phyloP scores from a whole-genome alignment of 306 rosid species.

The Alnus glutinosa region DNA sequence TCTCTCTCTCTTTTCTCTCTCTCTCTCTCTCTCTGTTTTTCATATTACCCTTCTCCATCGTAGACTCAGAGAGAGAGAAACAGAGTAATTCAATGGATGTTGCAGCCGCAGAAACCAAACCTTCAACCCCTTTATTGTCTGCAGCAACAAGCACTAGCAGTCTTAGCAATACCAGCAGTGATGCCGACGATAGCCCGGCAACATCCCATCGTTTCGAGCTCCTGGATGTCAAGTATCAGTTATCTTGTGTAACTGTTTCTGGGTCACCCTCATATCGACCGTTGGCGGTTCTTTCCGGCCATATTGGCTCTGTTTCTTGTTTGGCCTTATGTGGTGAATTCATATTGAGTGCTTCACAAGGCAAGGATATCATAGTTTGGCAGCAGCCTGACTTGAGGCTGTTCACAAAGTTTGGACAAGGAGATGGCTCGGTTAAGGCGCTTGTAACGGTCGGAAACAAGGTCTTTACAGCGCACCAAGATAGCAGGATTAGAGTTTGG shows the following conservation, averaged over 20 bases:
- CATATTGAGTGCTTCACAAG: slow-evolving; percentile 85
- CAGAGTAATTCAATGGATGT: slow-evolving; percentile 24
- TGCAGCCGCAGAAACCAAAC: slow-evolving; percentile 29
- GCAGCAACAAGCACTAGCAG: slow-evolving; percentile 32
- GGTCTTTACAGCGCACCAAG: slow-evolving; percentile 89
- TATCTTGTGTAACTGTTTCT: slow-evolving; percentile 31
- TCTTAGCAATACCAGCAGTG: slow-evolving; percentile 32
- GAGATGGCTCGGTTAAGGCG: slow-evolving; percentile 84
- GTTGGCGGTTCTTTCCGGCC: slow-evolving; percentile 76
- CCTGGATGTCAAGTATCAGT: slow-evolving; percentile 12
- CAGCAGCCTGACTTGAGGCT: slow-evolving; percentile 79
- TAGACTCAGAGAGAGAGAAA: not conserved
- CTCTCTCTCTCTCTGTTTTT: slow-evolving; percentile 4
- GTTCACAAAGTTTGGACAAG: slow-evolving; percentile 80
- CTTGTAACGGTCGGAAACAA: slow-evolving; percentile 61
- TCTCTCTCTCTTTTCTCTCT: not conserved
- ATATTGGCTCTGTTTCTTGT: slow-evolving; percentile 77
- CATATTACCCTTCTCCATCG: not conserved
- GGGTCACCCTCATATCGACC: slow-evolving; percentile 47
- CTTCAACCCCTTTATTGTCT: slow-evolving; percentile 43
- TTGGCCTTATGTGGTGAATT: slow-evolving; percentile 88
- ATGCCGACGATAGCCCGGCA: slow-evolving; percentile 50
- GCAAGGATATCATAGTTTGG: slow-evolving; percentile 87
- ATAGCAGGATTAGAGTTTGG: slow-evolving; percentile 85
- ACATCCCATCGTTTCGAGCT: slow-evolving; percentile 33